Base-by-base conservation (phyloP, 225 moss, liverwort and hornwort species). In the Bryoerythrophyllum caledonicum region DNA sequence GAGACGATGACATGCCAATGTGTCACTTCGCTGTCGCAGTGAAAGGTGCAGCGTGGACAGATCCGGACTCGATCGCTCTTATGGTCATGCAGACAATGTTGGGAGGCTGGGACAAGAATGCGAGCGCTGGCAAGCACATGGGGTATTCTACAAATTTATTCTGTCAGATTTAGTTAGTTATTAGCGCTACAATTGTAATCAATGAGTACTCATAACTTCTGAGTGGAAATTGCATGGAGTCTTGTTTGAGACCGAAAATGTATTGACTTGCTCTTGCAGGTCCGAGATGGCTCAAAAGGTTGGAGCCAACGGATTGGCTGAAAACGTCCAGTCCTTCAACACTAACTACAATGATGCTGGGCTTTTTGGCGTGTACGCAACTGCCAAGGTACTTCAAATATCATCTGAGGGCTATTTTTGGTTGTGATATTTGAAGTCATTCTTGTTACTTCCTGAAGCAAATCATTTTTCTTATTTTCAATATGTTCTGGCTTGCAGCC, bases 81-180 rank as follows among this genome's bases (percentile, higher is more conserved):
- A 91, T 93, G 89, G 81, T 93, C 66, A 93, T 93, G 93, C 93
- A 93, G 74, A 86, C 89, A 19, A 91, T 91, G 87, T 80, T 93
- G 68, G 93, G 93, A 70, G 85, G 87, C 8, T 93, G 93, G 93
- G 89, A 86, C 68, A 93, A 86, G 72, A 82, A 80, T 73, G 85
- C 87, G 25, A 86, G 91, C 58, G 91, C 89, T 62, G 91, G 91
- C 48, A 89, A 91, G 79, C 78, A 93, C 66, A 93, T 93, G 93
- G 91, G 91, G 89, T 89, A 81, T n/a, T 49, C 23, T 32, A 46
- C 37, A 12, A 51, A 68, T 20, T 2, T 60, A 25, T 35, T 30
- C 2, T 48, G 49, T 34, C 21, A 34, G 67, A 44, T 23, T 40
- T 9, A 38, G 61, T 15, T 69, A 23, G 24, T 26, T 37, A 60